Conservation (phyloP, 2,329 filamentous ascomycete species). For the Clonostachys byssicola region DNA sequence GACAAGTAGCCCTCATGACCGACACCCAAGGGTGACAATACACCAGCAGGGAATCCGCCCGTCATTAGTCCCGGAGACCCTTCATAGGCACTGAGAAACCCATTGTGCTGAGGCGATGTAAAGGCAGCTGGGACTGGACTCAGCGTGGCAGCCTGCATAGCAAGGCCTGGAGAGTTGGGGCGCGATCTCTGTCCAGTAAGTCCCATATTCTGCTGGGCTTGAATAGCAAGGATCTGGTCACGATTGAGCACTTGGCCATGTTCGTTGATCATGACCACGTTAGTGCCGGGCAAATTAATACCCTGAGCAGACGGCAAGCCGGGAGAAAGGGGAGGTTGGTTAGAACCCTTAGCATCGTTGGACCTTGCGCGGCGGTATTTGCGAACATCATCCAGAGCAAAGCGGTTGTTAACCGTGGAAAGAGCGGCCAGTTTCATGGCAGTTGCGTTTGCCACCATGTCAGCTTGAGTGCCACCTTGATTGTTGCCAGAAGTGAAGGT, state of each 20-base stretch:
- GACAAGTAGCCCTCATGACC: conserved; percentile 84
- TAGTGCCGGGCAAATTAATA: conserved; percentile 63
- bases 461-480: conserved; percentile 66
- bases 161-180: conserved; percentile 83
- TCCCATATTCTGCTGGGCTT: conserved; percentile 61
- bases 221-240: conserved; percentile 80
- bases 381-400: conserved; percentile 92
- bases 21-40: conserved; percentile 67
- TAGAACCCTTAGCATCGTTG: conserved; percentile 67
- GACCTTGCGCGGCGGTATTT: conserved; percentile 92
- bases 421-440: conserved; percentile 98
- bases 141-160: conserved; percentile 63
- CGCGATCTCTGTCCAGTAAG: conserved; percentile 73
- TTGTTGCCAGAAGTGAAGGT: conserved; percentile 57
- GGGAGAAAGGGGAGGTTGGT: conserved; percentile 61
- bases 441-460: conserved; percentile 98
- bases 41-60: conserved; percentile 67
- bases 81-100: conserved; percentile 88
- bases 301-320: conserved; percentile 46
- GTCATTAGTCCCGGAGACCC: conserved; percentile 64
- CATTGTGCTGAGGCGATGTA: conserved; percentile 88
- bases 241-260: conserved; percentile 82
- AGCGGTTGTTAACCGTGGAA: conserved; percentile 97
- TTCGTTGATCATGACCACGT: conserved; percentile 92
- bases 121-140: conserved; percentile 61